phyloP scores from a whole-genome alignment of 192 early-diverging fungal genomes.

The Martensiomyces pterosporus region DNA sequence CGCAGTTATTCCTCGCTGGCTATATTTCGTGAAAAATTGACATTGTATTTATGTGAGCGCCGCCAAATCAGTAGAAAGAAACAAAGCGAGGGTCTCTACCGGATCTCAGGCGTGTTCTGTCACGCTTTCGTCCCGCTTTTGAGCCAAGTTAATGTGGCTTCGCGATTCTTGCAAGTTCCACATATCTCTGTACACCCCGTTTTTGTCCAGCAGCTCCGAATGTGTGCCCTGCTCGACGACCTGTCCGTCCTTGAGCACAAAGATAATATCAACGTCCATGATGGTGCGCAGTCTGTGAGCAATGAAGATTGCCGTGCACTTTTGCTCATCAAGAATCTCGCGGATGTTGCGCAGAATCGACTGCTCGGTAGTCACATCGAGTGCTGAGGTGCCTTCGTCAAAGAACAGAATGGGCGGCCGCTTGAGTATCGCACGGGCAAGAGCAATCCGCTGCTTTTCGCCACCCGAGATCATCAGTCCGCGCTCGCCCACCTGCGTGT shows the following conservation, averaged over 20 bases:
- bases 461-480: constrained; percentile 71
- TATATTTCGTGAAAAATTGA: too few relatives aligned
- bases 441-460: constrained; percentile 62
- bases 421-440: constrained; percentile 51
- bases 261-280: constrained; percentile 84
- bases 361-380: constrained; percentile 62
- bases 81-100: neutral
- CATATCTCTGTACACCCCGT: constrained; percentile 83
- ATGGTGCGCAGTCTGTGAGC: constrained; percentile 92
- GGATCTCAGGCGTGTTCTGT: neutral
- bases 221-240: constrained; percentile 86
- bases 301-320: constrained; percentile 87
- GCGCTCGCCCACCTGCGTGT: constrained; percentile 67
- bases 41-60: too few relatives aligned
- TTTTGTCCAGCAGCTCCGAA: constrained; percentile 61
- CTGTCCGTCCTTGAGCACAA: constrained; percentile 83
- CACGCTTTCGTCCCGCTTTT: neutral
- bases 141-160: constrained; percentile 2
- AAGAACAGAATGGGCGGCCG: constrained; percentile 57
- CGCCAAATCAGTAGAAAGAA: too few relatives aligned
- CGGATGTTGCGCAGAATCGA: constrained; percentile 82
- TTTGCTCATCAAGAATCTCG: constrained; percentile 58
- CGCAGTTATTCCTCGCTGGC: too few relatives aligned
- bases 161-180: constrained; percentile 61
- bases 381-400: constrained; percentile 63